phyloP scores from a whole-genome alignment of 2,329 filamentous ascomycete species.

The Lojkania enalia region DNA sequence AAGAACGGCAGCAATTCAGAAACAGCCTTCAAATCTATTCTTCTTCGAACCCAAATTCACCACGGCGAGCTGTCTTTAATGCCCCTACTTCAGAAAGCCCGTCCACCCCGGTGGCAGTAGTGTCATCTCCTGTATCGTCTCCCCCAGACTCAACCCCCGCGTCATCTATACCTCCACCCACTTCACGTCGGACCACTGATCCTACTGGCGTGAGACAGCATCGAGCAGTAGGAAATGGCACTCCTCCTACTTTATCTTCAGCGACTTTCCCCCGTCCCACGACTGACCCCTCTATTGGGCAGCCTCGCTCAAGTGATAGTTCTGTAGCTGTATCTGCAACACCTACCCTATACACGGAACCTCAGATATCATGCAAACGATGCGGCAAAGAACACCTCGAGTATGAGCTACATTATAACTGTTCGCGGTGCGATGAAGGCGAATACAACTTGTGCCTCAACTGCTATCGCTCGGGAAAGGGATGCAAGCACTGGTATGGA shows the following conservation, averaged over 20 bases:
- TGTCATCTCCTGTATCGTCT: conserved; percentile 24
- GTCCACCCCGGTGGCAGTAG: conserved; percentile 28
- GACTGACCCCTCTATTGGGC: conserved; percentile 28
- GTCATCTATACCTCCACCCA: conserved; percentile 20
- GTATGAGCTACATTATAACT: conserved; percentile 85
- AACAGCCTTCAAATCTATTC: conserved; percentile 29
- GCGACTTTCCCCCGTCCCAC: conserved; percentile 34
- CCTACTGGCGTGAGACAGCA: conserved; percentile 24
- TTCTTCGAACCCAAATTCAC: conserved; percentile 35
- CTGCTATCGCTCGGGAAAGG: conserved; percentile 77
- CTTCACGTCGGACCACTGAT: conserved; percentile 38
- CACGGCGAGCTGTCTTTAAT: conserved; percentile 32
- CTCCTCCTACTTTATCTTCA: conserved; percentile 29
- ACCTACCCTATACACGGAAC: conserved; percentile 63
- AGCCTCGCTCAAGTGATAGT: conserved; percentile 22
- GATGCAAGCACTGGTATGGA: conserved; percentile 86
- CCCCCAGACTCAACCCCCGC: conserved; percentile 22
- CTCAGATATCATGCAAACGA: conserved; percentile 71
- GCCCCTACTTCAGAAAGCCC: conserved; percentile 29
- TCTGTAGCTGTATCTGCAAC: conserved; percentile 15
- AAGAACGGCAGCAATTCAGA: conserved; percentile 41
- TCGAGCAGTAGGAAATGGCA: conserved; percentile 27
- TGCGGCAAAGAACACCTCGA: conserved; percentile 76
- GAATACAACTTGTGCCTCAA: conserved; percentile 77
- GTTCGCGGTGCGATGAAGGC: conserved; percentile 68